A percentile compares a stretch with the other conserved stretches of the same genome.
phyloP scores from a whole-genome alignment of 2,329 filamentous ascomycete genomes.

The Epichloe gansuensis region DNA sequence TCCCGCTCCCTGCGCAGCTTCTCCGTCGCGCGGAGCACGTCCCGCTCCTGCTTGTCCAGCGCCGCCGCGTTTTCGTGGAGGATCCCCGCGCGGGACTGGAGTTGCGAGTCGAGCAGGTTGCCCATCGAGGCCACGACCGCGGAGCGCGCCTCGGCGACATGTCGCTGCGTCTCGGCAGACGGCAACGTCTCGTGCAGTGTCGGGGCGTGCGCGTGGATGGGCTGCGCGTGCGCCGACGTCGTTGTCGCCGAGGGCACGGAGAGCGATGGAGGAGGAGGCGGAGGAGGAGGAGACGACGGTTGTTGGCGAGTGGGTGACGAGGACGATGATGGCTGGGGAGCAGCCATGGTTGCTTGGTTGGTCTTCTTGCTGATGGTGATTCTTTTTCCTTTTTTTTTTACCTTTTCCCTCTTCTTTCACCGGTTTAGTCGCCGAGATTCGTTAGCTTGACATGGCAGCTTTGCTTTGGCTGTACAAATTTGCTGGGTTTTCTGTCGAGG shows the following conservation, averaged over 20 bases:
- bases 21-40: conserved; percentile 47
- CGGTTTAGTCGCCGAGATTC: no score
- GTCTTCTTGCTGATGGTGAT: neutral
- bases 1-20: conserved; percentile 50
- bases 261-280: neutral
- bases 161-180: conserved; percentile 29
- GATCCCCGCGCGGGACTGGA: conserved; percentile 53
- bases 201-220: conserved; percentile 7
- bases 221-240: neutral
- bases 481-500: no score
- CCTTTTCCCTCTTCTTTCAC: no score
- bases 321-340: neutral
- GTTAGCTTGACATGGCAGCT: no score
- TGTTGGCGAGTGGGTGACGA: neutral
- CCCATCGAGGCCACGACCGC: conserved; percentile 52
- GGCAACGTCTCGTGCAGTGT: conserved; percentile 26
- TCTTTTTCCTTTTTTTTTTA: no score
- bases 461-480: no score
- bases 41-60: conserved; percentile 54
- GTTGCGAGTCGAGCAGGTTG: conserved; percentile 55
- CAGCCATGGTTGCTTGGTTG: neutral
- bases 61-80: conserved; percentile 57
- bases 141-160: conserved; percentile 42
- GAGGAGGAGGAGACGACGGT: neutral
- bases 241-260: neutral